phyloP scores from a whole-genome alignment of 257 asterid genomes.

The Rubia yunnanensis region DNA sequence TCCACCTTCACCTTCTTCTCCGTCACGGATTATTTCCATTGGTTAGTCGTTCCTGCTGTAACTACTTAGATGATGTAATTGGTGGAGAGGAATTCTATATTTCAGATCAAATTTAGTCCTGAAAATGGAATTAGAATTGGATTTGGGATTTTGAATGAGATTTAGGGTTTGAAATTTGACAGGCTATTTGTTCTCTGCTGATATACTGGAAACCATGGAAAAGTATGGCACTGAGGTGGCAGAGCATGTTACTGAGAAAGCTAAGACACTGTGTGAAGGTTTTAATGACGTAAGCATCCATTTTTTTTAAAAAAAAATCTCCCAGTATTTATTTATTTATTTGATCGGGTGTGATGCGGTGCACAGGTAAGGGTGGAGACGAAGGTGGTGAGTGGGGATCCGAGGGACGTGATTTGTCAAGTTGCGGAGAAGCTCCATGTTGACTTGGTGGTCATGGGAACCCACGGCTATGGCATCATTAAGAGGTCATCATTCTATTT shows the following conservation, averaged over 20 bases:
- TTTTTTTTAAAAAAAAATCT: neutral
- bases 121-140: neutral
- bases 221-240: conserved; percentile 42
- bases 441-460: conserved; percentile 59
- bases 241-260: conserved; percentile 33
- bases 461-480: conserved; percentile 58
- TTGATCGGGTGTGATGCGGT: conserved; percentile 5
- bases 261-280: conserved; percentile 30
- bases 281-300: conserved; percentile 19
- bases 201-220: conserved; percentile 40
- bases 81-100: too few species aligned
- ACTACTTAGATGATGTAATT: too few species aligned
- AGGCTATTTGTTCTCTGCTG: conserved; percentile 50
- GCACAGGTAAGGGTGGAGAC: conserved; percentile 60
- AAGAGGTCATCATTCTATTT: conserved; percentile 33
- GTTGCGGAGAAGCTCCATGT: conserved; percentile 47
- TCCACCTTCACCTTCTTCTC: neutral
- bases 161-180: neutral
- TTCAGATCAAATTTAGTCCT: neutral
- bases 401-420: conserved; percentile 69
- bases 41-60: neutral
- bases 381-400: conserved; percentile 51
- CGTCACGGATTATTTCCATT: neutral
- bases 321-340: too few species aligned
- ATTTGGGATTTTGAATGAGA: neutral